Base-by-base conservation (phyloP, 2,329 filamentous ascomycete genomes). In the Seiridium unicorne region DNA sequence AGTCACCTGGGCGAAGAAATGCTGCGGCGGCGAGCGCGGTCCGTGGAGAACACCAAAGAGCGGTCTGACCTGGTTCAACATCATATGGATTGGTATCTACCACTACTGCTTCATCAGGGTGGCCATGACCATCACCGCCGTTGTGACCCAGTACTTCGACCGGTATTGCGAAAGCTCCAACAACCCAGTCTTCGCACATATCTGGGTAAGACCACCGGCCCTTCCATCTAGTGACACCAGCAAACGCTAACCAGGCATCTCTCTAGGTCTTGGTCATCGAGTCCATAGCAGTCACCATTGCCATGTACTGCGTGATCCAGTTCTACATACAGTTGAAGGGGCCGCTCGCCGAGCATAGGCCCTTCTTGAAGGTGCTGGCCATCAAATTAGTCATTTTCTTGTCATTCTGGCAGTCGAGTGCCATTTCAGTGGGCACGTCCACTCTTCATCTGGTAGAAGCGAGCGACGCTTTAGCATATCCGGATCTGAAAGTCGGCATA, bases 331-430 rank as follows among this genome's bases (percentile, higher is more conserved):
- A 96, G 73, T 80, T 95, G 51, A 87, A 86, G 63, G 76, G 81
- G 1, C 85, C 91, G 61, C 81, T 96, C 34, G 81, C 82, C 6
- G 83, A 88, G 58, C 85, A 96, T 70, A 81, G 78, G 18, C 90
- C 92, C 0, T 89, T 94, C 65, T 75, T 94, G 64, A 96, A 96
- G 74, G 87, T 96, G 34, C 71, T 92, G 26, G 90, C 91, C 69
- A 95, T 97, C 76, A 96, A 96, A 75, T 82, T 96, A 35, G 92
- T 96, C 70, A 92, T 96, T 69, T 96, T 96, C 79, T 83, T 97
- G 66, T 93, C 89, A 42, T 96, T 96, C 74, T 96, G 92, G 92
- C 92, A 97, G 76, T 81, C 73, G 3, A 76, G 79, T 4, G 74
- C 79, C 63, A 82, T 84, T 62, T 82, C 79, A 4, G 66, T 84